Conservation (phyloP, 2,329 filamentous ascomycete species). For the Ceratocystis ficicola region DNA sequence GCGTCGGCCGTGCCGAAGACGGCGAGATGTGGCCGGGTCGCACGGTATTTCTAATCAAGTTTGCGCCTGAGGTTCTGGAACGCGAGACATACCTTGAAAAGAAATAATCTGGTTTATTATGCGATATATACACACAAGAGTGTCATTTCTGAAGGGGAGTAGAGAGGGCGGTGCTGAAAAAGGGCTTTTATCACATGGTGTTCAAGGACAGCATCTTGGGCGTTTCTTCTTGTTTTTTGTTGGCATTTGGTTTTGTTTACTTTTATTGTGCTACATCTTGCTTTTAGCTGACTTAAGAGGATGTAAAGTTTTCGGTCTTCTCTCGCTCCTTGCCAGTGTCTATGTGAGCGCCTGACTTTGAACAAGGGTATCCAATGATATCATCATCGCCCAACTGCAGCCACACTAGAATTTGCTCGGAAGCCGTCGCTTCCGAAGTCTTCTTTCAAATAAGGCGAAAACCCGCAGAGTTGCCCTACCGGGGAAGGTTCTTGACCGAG, state of each 20-base stretch:
- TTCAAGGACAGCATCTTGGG: constrained; percentile 7
- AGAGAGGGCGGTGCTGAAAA: neutral
- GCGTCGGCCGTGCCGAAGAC: constrained; percentile 44
- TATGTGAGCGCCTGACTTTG: neutral
- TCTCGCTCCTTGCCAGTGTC: neutral
- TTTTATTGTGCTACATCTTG: constrained; percentile 6
- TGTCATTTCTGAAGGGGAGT: neutral
- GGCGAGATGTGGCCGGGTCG: constrained; percentile 89
- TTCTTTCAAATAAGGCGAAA: neutral
- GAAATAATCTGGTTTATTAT: constrained; percentile 27
- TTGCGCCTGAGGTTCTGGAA: constrained; percentile 81
- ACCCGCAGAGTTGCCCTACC: constrained; percentile 21
- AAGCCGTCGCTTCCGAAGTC: neutral
- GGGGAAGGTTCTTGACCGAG: constrained; percentile 24
- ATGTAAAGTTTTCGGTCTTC: neutral
- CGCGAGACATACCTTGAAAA: constrained; percentile 71
- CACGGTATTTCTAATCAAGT: constrained; percentile 92
- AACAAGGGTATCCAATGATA: neutral
- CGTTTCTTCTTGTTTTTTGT: constrained; percentile 13
- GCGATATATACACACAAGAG: too few relatives aligned
- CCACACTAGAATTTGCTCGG: neutral
- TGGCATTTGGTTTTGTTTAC: constrained; percentile 2
- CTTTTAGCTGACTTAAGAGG: neutral
- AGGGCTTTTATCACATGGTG: constrained; percentile 6
- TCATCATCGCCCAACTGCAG: neutral